Conservation (phyloP, 2,329 filamentous ascomycete genomes). For the Diaporthe nobilis region DNA sequence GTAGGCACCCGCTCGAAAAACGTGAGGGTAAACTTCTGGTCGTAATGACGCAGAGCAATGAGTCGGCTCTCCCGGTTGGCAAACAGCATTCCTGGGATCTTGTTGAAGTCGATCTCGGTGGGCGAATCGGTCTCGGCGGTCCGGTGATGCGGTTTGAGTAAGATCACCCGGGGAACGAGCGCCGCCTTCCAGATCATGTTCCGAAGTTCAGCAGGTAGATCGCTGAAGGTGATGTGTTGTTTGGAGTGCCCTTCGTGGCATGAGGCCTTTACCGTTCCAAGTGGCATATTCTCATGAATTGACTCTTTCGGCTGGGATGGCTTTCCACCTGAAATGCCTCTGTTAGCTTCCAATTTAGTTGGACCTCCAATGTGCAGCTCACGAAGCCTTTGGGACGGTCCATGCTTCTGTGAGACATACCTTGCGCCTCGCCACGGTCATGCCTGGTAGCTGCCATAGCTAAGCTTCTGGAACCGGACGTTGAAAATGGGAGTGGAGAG, state of each 20-base stretch:
- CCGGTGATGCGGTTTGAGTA: not conserved
- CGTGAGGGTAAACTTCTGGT: not conserved
- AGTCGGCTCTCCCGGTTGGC: not conserved
- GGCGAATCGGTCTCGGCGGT: not conserved
- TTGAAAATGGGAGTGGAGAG: too few species aligned
- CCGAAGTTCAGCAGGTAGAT: not conserved
- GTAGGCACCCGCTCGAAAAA: not conserved
- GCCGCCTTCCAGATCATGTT: not conserved
- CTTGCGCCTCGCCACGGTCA: not conserved
- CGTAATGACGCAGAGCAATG: not conserved
- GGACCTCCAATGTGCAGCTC: too few species aligned
- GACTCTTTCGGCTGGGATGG: not conserved
- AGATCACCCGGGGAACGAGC: not conserved
- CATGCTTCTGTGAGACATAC: not conserved
- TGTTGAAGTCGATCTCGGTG: not conserved
- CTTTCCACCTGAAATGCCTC: not conserved
- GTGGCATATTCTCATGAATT: too few species aligned
- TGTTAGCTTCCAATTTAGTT: not conserved
- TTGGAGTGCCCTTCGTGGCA: not conserved
- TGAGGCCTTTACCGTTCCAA: rapidly evolving
- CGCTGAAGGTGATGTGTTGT: not conserved
- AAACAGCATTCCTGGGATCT: not conserved
- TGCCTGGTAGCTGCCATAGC: too few species aligned
- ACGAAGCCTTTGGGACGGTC: too few species aligned
- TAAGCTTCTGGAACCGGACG: too few species aligned